Percentiles rank a stretch among this genome's conserved stretches.
Conservation (phyloP, 2,329 filamentous ascomycete species). For the Colletotrichum cuscutae region DNA sequence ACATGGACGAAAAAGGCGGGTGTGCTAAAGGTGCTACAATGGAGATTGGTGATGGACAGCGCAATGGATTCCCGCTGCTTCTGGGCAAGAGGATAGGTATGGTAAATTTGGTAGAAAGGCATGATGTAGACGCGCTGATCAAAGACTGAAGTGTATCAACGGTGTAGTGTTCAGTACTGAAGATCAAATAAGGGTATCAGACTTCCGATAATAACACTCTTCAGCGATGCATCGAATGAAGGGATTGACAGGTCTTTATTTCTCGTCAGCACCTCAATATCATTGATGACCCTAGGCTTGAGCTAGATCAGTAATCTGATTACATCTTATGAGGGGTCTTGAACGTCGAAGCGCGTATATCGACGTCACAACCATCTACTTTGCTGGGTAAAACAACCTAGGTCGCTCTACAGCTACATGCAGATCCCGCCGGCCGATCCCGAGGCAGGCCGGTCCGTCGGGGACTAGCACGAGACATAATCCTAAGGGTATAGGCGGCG, state of each 20-base stretch:
- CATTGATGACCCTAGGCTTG: background rate
- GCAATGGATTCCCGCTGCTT: conserved; percentile 7
- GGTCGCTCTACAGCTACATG: background rate
- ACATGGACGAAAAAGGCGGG: conserved; percentile 20
- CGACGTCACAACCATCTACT: background rate
- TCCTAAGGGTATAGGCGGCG: background rate
- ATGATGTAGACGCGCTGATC: background rate
- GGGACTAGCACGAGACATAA: background rate
- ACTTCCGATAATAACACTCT: background rate
- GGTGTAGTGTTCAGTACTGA: background rate
- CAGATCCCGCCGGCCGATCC: background rate
- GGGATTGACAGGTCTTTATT: background rate
- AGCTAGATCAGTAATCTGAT: background rate
- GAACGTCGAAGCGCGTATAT: background rate
- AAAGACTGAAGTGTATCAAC: no score
- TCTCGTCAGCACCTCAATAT: background rate
- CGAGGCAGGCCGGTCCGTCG: background rate
- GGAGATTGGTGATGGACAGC: background rate
- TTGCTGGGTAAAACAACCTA: background rate
- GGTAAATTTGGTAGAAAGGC: conserved; percentile 13
- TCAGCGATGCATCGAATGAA: background rate
- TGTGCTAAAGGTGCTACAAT: conserved; percentile 14
- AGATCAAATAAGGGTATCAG: background rate
- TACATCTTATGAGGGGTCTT: background rate
- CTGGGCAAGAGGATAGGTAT: background rate